These are phyloP conservation scores for Eremothecium sinecaudum DNA, from an alignment of 1,139 yeast genomes.

Conservation along the genomic window DNA sequence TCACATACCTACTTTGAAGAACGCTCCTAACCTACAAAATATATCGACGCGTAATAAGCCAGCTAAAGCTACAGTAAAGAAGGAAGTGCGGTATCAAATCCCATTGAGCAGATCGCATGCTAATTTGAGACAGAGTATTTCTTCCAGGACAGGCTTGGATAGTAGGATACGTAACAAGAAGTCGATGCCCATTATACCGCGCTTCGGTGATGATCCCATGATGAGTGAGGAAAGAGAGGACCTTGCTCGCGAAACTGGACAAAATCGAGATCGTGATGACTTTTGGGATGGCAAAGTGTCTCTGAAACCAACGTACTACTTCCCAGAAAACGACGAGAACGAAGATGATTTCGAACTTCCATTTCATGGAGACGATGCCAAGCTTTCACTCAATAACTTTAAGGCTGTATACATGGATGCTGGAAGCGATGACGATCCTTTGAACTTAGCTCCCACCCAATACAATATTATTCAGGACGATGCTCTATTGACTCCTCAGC, in stretches of 20 bases:
- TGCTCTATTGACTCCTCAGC: conserved; percentile 22
- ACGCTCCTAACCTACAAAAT: neutral
- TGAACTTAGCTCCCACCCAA: conserved; percentile 22
- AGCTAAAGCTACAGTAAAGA: neutral
- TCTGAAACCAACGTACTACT: neutral
- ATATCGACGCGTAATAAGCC: neutral
- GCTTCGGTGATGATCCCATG: conserved; percentile 16
- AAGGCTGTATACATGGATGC: conserved; percentile 20
- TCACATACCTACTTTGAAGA: neutral
- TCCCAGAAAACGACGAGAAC: conserved; percentile 15
- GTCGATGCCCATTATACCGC: conserved; percentile 19
- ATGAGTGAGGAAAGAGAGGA: conserved; percentile 37
- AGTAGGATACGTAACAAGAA: conserved; percentile 26
- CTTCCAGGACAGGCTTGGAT: too few species aligned
- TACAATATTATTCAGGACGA: conserved; percentile 24
- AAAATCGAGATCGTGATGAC: conserved; percentile 9
- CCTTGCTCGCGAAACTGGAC: conserved; percentile 30
- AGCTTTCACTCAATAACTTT: conserved; percentile 1
- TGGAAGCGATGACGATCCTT: conserved; percentile 10
- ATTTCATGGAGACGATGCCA: neutral
- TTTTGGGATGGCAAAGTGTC: too few species aligned
- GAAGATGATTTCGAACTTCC: conserved; percentile 4
- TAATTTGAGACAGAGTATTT: conserved; percentile 9
- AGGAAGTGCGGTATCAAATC: neutral
- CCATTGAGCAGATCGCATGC: neutral